Percentiles rank a stretch among this genome's conserved stretches.
Conservation (phyloP, 345 rosid species). For the Syzygium aqueum region DNA sequence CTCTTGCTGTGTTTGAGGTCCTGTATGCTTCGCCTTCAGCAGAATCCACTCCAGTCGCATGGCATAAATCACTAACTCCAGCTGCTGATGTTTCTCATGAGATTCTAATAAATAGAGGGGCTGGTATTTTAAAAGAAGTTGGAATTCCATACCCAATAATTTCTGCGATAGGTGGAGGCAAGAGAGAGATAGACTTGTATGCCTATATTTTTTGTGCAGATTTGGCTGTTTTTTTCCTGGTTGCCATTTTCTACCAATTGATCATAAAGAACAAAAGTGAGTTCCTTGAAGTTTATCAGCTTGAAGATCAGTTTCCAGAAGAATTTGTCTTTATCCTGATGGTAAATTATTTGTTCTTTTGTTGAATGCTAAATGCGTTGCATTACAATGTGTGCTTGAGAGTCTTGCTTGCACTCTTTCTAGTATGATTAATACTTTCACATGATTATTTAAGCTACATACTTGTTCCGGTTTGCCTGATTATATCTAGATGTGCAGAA, state of each 20-base stretch:
- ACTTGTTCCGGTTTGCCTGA: background rate
- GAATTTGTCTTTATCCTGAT: constrained; percentile 33
- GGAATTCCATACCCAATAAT: constrained; percentile 29
- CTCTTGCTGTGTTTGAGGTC: constrained; percentile 36
- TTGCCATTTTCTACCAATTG: constrained; percentile 27
- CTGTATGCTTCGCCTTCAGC: constrained; percentile 21
- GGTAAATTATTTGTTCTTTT: constrained; percentile 12
- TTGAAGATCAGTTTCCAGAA: constrained; percentile 40
- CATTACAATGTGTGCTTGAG: background rate
- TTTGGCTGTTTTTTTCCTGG: constrained; percentile 33
- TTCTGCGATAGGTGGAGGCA: constrained; percentile 37
- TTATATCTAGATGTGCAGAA: background rate
- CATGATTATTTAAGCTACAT: background rate
- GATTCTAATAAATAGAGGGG: constrained; percentile 20
- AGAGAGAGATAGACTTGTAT: constrained; percentile 30
- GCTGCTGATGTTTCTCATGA: constrained; percentile 38
- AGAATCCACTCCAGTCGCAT: constrained; percentile 2
- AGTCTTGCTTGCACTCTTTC: background rate
- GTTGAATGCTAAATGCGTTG: background rate
- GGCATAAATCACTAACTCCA: constrained; percentile 29
- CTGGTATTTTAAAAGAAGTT: constrained; percentile 15
- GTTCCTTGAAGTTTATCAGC: constrained; percentile 43
- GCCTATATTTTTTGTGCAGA: constrained; percentile 42
- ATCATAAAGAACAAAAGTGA: constrained; percentile 38
- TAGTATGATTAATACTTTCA: background rate